These are phyloP conservation scores for Phytopythium kandeliae DNA, from an alignment of 352 stramenopile genomes.

Conservation along the genomic window DNA sequence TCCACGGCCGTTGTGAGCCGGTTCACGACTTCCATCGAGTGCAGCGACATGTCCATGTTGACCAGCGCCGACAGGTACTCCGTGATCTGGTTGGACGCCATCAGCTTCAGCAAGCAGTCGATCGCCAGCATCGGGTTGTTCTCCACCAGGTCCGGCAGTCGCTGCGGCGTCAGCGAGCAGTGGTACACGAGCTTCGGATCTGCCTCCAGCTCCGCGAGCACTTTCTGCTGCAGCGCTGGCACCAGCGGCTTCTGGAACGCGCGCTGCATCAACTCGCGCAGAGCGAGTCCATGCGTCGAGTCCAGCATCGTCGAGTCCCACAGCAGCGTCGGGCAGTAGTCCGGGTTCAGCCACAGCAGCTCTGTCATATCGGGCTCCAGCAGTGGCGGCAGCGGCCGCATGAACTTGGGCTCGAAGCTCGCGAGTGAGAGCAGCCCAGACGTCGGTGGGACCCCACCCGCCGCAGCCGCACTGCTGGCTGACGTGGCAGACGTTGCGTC, in stretches of 20 bases:
- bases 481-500: slow-evolving; percentile 15
- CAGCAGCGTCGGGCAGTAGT: slow-evolving; percentile 87
- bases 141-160: slow-evolving; percentile 95
- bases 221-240: slow-evolving; percentile 85
- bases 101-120: slow-evolving; percentile 92
- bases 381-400: slow-evolving; percentile 79
- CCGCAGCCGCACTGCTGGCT: slow-evolving; percentile 11
- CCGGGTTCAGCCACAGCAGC: slow-evolving; percentile 90
- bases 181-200: slow-evolving; percentile 90
- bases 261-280: slow-evolving; percentile 88
- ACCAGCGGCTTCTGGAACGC: slow-evolving; percentile 88
- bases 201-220: slow-evolving; percentile 84
- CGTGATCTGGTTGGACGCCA: slow-evolving; percentile 90
- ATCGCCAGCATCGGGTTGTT: slow-evolving; percentile 98
- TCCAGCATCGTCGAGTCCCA: slow-evolving; percentile 91
- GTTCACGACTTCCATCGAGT: slow-evolving; percentile 98
- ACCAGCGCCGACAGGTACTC: slow-evolving; percentile 97
- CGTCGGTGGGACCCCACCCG: slow-evolving; percentile 16
- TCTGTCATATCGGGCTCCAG: slow-evolving; percentile 85
- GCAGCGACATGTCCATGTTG: slow-evolving; percentile 98
- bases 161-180: slow-evolving; percentile 90
- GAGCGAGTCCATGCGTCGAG: slow-evolving; percentile 74
- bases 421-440: slow-evolving; percentile 63
- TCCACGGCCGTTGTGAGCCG: slow-evolving; percentile 89
- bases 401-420: slow-evolving; percentile 87